Percentiles rank a stretch among this genome's conserved stretches.
Evolutionary conservation across 2,329 filamentous ascomycete species (phyloP).

Genomic region (Thermothelomyces thermophilus): DNA sequence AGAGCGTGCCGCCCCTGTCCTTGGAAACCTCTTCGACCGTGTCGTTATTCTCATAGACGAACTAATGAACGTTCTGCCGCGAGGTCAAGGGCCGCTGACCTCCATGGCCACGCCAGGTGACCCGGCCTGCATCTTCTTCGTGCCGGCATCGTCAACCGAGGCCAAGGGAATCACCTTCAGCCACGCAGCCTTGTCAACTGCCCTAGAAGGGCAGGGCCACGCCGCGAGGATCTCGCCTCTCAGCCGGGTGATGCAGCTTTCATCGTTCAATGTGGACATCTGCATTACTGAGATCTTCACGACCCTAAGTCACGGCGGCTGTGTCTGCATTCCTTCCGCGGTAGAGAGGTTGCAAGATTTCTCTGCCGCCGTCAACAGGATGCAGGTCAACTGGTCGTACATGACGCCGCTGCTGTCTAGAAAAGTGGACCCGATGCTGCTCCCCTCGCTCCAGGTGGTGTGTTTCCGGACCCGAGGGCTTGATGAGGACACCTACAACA

Average conservation of each 20-base stretch:
- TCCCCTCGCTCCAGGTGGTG: constrained; percentile 36
- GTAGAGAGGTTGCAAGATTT: constrained; percentile 45
- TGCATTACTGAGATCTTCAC: constrained; percentile 49
- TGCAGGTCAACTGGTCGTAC: constrained; percentile 46
- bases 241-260: constrained; percentile 54
- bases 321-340: constrained; percentile 51
- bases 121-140: constrained; percentile 56
- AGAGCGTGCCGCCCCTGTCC: constrained; percentile 35
- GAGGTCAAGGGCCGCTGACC: constrained; percentile 22
- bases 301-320: constrained; percentile 50
- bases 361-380: constrained; percentile 41
- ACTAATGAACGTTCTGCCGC: constrained; percentile 21
- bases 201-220: constrained; percentile 44
- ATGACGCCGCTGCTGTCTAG: constrained; percentile 55
- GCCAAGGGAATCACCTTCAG: constrained; percentile 57
- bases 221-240: constrained; percentile 42
- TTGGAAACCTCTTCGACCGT: constrained; percentile 36
- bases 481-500: constrained; percentile 41
- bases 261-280: constrained; percentile 50
- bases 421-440: constrained; percentile 32
- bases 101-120: constrained; percentile 35
- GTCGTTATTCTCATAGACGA: constrained; percentile 30
- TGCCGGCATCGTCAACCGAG: constrained; percentile 48
- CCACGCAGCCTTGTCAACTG: constrained; percentile 51
- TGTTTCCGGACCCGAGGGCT: constrained; percentile 45